Conservation (phyloP, 805 yeast species). For the Hanseniaspora valbyensis region DNA sequence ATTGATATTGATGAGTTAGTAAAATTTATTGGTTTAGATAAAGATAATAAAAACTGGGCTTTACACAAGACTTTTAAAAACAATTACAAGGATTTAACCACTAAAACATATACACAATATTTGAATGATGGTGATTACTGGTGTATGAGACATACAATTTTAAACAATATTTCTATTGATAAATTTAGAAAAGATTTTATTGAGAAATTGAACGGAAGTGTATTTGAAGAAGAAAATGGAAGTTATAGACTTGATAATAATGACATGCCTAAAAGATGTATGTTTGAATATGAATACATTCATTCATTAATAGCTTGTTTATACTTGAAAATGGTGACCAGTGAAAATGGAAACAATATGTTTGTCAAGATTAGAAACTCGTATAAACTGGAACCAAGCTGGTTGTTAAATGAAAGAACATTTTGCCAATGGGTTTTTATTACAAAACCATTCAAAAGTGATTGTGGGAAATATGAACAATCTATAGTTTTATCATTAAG, state of each 20-base stretch:
- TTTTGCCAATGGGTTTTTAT: constrained; percentile 32
- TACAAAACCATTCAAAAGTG: constrained; percentile 20
- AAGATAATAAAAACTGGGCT: neutral
- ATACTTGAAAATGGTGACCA: constrained; percentile 18
- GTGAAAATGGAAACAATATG: constrained; percentile 12
- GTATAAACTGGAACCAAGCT: constrained; percentile 30
- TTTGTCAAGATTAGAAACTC: constrained; percentile 29
- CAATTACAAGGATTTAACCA: constrained; percentile 28
- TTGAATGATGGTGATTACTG: constrained; percentile 25
- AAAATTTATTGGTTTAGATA: neutral
- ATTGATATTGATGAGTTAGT: neutral
- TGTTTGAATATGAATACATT: constrained; percentile 29
- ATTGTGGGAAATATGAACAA: constrained; percentile 20
- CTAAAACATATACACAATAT: constrained; percentile 21
- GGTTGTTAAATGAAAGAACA: constrained; percentile 29
- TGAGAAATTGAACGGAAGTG: constrained; percentile 26
- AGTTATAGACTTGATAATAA: constrained; percentile 23
- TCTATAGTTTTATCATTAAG: constrained; percentile 30
- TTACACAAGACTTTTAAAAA: neutral
- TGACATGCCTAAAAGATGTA: constrained; percentile 24
- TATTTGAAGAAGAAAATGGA: constrained; percentile 15
- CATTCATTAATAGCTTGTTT: constrained; percentile 26
- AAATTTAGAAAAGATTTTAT: constrained; percentile 23
- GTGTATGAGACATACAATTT: constrained; percentile 28
- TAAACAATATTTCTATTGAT: constrained; percentile 17